Base-by-base conservation (phyloP, 139 green algal species). In the Eudorina sp. region DNA sequence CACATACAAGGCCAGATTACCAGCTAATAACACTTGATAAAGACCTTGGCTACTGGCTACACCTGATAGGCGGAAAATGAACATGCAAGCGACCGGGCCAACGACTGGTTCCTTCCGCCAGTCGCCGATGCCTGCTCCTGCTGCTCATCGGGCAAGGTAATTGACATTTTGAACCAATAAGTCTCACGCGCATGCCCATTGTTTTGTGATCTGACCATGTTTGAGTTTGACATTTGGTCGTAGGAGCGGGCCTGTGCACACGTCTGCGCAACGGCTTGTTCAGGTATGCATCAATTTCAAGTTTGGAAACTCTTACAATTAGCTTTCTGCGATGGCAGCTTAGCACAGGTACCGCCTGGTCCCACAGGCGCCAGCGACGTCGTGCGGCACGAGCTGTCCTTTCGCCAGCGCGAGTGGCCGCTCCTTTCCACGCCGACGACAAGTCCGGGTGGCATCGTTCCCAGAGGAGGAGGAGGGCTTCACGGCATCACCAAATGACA, bases 391-490 rank as follows among this genome's bases (percentile, higher is more conserved):
- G 41, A 51, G 80, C 5, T 86, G 80, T 18, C 19, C 60, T 2
- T 77, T 62, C 4, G 13, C n/a, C 18, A 45, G 41, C 41, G 3
- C 9, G 1, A 0, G 0, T 41, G 1, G 0, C 0, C 11, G 55
- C 31, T 36, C 45, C 5, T 66, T 53, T 4, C 58, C 19, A 19
- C 29, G 29, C 41, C 60, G 80, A 4, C 60, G 43, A 11, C n/a
- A 19, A 21, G 60, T 86, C 36, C 43, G 36, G 41, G 62, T n/a
- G 3, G 80, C 60, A 14, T 14, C 78, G 21, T 74, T 73, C 75
- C 73, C 68, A 8, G 78, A 55, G 8, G 81, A 87, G 31, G 81
- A 87, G 16, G 77, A 84, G 16, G 81, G 38, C 45, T 41, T 68
- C 6, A 55, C 46, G 1, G 64, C 64, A 19, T 29, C 81, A 3